Conservation (phyloP, 2,329 filamentous ascomycete genomes). For the Fusarium siculi region DNA sequence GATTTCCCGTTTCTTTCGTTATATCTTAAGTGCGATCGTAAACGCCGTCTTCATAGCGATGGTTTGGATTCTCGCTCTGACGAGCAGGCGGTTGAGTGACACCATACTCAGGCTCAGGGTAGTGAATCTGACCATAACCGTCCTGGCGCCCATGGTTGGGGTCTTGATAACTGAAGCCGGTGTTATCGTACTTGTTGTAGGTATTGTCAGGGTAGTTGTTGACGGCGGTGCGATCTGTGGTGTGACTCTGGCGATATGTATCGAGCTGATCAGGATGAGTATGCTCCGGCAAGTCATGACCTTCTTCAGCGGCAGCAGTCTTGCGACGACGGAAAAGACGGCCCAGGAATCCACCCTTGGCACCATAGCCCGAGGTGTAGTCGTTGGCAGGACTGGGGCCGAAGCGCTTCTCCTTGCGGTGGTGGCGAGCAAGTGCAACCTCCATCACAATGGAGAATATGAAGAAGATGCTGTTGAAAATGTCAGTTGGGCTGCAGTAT, state of each 20-base stretch:
- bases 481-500: background rate
- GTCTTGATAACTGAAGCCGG: conserved; percentile 41
- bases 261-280: conserved; percentile 54
- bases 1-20: background rate
- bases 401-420: conserved; percentile 78
- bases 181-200: conserved; percentile 44
- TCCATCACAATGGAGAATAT: conserved; percentile 77
- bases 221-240: conserved; percentile 52
- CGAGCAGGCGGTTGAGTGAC: conserved; percentile 15
- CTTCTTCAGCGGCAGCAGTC: conserved; percentile 34
- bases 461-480: conserved; percentile 73
- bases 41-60: conserved; percentile 53
- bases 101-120: conserved; percentile 40
- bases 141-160: conserved; percentile 37
- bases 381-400: conserved; percentile 61
- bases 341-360: conserved; percentile 48
- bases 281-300: conserved; percentile 53
- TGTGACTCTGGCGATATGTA: conserved; percentile 54
- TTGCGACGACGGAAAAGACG: conserved; percentile 49
- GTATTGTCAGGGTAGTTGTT: conserved; percentile 41
- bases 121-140: conserved; percentile 44
- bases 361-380: conserved; percentile 69
- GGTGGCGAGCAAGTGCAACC: conserved; percentile 73
- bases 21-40: conserved; percentile 44
- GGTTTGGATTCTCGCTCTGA: conserved; percentile 30